Percentiles rank a stretch among this genome's conserved stretches.
phyloP scores from a whole-genome alignment of 768 basidiomycete genomes.

The Galerina marginata region DNA sequence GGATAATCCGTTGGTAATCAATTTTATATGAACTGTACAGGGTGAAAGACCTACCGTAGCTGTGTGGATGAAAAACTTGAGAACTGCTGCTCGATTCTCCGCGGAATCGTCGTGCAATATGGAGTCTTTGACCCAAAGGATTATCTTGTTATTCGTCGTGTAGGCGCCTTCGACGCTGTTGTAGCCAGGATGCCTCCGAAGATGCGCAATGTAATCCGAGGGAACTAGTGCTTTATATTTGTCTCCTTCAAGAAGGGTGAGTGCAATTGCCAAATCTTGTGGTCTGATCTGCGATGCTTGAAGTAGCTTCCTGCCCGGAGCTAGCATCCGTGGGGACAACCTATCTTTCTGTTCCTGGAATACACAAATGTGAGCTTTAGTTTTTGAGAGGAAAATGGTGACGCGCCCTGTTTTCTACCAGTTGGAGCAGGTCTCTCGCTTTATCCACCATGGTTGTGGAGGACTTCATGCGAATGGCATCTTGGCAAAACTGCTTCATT shows the following conservation, averaged over 20 bases:
- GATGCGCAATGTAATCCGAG: conserved; percentile 48
- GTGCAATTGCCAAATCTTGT: conserved; percentile 45
- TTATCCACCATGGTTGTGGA: conserved; percentile 37
- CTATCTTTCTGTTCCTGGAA: conserved; percentile 15
- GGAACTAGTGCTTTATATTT: conserved; percentile 42
- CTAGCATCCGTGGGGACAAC: conserved; percentile 13
- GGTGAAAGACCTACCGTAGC: conserved; percentile 37
- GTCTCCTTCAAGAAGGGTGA: conserved; percentile 51
- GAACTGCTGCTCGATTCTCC: conserved; percentile 40
- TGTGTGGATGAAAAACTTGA: conserved; percentile 50
- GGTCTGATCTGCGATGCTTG: conserved; percentile 41
- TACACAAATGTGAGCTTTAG: neutral
- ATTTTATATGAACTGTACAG: neutral
- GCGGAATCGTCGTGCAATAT: conserved; percentile 44
- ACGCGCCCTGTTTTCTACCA: conserved; percentile 36
- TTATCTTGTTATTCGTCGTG: conserved; percentile 43
- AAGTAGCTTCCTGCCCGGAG: conserved; percentile 32
- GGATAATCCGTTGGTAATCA: neutral
- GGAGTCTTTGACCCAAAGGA: conserved; percentile 45
- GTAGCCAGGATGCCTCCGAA: conserved; percentile 31
- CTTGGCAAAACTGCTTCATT: conserved; percentile 41
- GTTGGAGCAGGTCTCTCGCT: conserved; percentile 33
- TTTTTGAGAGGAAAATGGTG: neutral
- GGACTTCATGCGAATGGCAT: conserved; percentile 31
- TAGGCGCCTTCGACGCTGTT: conserved; percentile 41